Percentiles rank a stretch among this genome's conserved stretches.
phyloP scores from a whole-genome alignment of 2,329 filamentous ascomycete species.

The Penicillium fuscoglaucum region DNA sequence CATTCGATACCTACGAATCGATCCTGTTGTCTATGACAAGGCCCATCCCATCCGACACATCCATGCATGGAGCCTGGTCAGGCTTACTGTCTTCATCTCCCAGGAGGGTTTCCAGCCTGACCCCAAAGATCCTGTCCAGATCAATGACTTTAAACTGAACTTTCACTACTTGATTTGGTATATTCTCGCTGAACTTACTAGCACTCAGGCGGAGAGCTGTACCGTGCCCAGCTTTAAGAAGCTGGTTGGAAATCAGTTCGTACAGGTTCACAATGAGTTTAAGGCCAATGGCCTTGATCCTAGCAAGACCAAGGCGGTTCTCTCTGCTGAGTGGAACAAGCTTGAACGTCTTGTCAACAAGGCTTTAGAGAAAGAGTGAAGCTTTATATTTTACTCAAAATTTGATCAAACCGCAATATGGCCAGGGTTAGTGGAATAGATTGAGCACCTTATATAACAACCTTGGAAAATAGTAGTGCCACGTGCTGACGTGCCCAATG shows the following conservation, averaged over 20 bases:
- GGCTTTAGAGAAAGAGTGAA: constrained; percentile 31
- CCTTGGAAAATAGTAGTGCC: not conserved
- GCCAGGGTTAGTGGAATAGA: not conserved
- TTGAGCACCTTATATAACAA: not conserved
- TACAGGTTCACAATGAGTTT: constrained; percentile 31
- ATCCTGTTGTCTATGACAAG: constrained; percentile 53
- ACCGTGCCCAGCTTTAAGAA: constrained; percentile 34
- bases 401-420: not conserved
- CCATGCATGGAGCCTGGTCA: constrained; percentile 41
- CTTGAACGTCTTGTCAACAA: constrained; percentile 41
- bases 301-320: constrained; percentile 21
- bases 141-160: constrained; percentile 31
- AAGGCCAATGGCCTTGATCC: constrained; percentile 29
- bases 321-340: constrained; percentile 51
- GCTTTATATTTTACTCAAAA: not conserved
- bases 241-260: constrained; percentile 28
- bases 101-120: constrained; percentile 25
- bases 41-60: constrained; percentile 57
- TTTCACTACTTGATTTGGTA: constrained; percentile 38
- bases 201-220: constrained; percentile 26
- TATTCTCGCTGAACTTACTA: constrained; percentile 32
- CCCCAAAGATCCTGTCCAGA: constrained; percentile 15
- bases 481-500: not conserved
- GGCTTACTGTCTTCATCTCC: constrained; percentile 31
- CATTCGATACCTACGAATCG: constrained; percentile 53